Evolutionary conservation across 148 eudicot genomes (phyloP).

Genomic region (Heliamphora exappendiculata): DNA sequence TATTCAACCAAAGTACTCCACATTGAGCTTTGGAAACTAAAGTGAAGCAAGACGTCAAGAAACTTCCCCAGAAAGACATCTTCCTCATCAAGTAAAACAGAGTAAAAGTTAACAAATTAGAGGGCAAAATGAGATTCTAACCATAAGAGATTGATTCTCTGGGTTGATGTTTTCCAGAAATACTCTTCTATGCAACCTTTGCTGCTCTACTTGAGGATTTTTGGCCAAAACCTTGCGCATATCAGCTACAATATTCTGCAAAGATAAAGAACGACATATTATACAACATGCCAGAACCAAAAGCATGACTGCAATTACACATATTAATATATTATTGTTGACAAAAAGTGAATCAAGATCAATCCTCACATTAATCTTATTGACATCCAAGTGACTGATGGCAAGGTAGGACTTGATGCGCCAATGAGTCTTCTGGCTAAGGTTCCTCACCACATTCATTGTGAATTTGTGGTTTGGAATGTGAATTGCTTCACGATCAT

Average conservation of each 20-base stretch:
- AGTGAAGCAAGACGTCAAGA: not conserved
- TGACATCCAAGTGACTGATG: constrained; percentile 70
- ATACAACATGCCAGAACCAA: constrained; percentile 3
- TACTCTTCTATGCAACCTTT: constrained; percentile 70
- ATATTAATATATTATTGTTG: not conserved
- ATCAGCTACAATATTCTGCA: constrained; percentile 81
- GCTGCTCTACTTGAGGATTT: constrained; percentile 85
- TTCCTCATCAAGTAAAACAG: not conserved
- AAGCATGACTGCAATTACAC: not conserved
- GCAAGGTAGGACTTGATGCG: constrained; percentile 79
- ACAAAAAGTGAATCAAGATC: not conserved
- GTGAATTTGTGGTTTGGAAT: constrained; percentile 85
- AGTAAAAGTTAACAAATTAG: not conserved
- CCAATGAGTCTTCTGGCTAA: constrained; percentile 85
- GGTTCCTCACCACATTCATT: constrained; percentile 73
- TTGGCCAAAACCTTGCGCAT: constrained; percentile 89
- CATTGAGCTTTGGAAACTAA: not conserved
- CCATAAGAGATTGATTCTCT: constrained; percentile 77
- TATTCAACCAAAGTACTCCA: not conserved
- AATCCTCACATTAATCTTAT: constrained; percentile 62
- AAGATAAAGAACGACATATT: not conserved
- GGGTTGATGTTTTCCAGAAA: constrained; percentile 64
- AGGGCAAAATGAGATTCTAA: constrained; percentile 17
- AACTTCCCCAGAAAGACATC: not conserved
- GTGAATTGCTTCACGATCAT: constrained; percentile 89